A percentile compares a stretch with the other conserved stretches of the same genome.
phyloP scores from a whole-genome alignment of 169 alveolate species.

The Theileria sp. region DNA sequence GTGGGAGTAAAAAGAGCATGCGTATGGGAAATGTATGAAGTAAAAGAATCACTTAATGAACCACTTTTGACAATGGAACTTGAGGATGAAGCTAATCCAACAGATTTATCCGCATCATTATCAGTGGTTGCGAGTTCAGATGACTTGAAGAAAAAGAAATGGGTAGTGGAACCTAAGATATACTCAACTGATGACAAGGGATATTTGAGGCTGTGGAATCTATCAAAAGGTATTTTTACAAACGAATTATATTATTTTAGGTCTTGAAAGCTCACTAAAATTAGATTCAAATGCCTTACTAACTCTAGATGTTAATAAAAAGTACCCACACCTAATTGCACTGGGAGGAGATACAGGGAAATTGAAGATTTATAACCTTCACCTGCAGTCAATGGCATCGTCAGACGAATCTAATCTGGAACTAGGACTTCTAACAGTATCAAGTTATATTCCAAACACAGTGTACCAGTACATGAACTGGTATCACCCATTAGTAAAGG shows the following conservation, averaged over 20 bases:
- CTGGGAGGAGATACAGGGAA: constrained; percentile 65
- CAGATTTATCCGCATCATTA: constrained; percentile 50
- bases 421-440: constrained; percentile 34
- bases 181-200: constrained; percentile 58
- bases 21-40: constrained; percentile 44
- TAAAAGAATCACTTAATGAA: constrained; percentile 21
- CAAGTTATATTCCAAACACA: constrained; percentile 53
- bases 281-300: constrained; percentile 48
- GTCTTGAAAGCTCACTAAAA: constrained; percentile 24
- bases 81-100: constrained; percentile 51
- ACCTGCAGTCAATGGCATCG: constrained; percentile 34
- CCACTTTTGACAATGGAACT: constrained; percentile 41
- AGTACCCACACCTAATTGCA: constrained; percentile 57
- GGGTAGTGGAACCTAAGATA: constrained; percentile 31
- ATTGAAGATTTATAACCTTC: constrained; percentile 43
- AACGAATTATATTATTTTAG: background rate
- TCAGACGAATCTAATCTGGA: constrained; percentile 22
- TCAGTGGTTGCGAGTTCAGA: constrained; percentile 31
- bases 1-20: constrained; percentile 38
- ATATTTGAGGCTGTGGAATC: constrained; percentile 50
- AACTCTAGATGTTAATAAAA: constrained; percentile 48
- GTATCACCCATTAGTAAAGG: constrained; percentile 64
- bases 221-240: constrained; percentile 10
- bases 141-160: constrained; percentile 19
- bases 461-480: constrained; percentile 60